Conservation (phyloP, 2,329 filamentous ascomycete genomes). For the Penicillium sp. region DNA sequence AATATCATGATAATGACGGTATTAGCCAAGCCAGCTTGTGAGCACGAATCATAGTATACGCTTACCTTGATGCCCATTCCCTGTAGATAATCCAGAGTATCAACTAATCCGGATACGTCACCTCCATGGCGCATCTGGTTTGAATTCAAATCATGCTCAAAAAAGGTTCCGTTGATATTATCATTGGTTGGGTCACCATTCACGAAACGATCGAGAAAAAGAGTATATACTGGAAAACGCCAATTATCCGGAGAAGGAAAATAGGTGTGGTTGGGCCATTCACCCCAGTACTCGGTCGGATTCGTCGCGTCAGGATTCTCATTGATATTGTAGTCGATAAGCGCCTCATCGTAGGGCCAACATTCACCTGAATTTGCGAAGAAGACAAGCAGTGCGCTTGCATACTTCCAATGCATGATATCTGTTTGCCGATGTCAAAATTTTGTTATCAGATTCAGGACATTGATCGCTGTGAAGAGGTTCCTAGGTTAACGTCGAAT, state of each 20-base stretch:
- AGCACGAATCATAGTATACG: no score
- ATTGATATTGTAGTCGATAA: conserved; percentile 64
- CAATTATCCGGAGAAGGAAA: conserved; percentile 63
- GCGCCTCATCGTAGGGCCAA: conserved; percentile 55
- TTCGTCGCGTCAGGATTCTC: conserved; percentile 59
- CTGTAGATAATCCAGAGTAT: conserved; percentile 67
- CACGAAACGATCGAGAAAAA: conserved; percentile 67
- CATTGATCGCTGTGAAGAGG: neutral
- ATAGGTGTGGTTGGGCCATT: conserved; percentile 59
- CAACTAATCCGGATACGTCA: conserved; percentile 61
- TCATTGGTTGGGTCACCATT: conserved; percentile 69
- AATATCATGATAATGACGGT: neutral
- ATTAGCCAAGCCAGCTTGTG: neutral
- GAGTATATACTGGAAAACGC: conserved; percentile 68
- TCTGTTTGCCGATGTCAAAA: conserved; percentile 11
- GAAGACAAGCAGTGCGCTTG: conserved; percentile 31
- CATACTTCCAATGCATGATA: conserved; percentile 38
- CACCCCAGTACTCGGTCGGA: conserved; percentile 63
- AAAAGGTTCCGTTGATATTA: conserved; percentile 63
- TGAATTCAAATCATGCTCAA: conserved; percentile 63
- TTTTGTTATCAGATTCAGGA: conserved; percentile 18
- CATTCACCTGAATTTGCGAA: conserved; percentile 29
- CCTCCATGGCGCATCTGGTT: conserved; percentile 68
- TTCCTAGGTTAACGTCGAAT: no score
- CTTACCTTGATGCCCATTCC: conserved; percentile 66